Conservation (phyloP, 177 flowering plant genomes). For the Vitis hybrid region DNA sequence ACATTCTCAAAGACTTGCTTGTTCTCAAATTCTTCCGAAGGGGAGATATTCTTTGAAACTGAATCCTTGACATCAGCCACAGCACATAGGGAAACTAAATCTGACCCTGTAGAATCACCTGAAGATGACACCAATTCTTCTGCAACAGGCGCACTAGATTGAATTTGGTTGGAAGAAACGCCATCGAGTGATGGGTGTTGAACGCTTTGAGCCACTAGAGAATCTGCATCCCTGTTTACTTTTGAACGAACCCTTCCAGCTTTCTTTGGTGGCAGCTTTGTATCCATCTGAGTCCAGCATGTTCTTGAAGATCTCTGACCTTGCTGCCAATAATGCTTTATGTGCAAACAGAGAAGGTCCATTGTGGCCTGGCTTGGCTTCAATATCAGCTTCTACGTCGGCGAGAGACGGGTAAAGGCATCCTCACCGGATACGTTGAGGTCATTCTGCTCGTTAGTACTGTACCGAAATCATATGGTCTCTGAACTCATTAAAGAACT, state of each 20-base stretch:
- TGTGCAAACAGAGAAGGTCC: no score
- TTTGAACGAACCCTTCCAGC: conserved; percentile 47
- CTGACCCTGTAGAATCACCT: conserved; percentile 26
- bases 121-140: conserved; percentile 25
- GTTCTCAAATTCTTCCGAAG: conserved; percentile 10
- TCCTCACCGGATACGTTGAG: no score
- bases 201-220: conserved; percentile 19
- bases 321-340: no score
- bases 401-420: no score
- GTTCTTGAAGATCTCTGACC: no score
- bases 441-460: no score
- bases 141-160: conserved; percentile 19
- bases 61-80: conserved; percentile 14
- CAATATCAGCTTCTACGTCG: no score
- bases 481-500: no score
- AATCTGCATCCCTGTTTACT: conserved; percentile 26
- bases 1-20: conserved; percentile 10
- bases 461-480: no score
- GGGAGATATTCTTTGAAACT: conserved; percentile 11
- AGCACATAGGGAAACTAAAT: conserved; percentile 14
- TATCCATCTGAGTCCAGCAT: not conserved
- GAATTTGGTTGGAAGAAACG: conserved; percentile 22
- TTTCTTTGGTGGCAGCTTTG: conserved; percentile 61
- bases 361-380: no score
- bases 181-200: conserved; percentile 24